Evolutionary conservation across 495 filamentous ascomycete genomes (phyloP).

Genomic region (Talaromyces adpressus): DNA sequence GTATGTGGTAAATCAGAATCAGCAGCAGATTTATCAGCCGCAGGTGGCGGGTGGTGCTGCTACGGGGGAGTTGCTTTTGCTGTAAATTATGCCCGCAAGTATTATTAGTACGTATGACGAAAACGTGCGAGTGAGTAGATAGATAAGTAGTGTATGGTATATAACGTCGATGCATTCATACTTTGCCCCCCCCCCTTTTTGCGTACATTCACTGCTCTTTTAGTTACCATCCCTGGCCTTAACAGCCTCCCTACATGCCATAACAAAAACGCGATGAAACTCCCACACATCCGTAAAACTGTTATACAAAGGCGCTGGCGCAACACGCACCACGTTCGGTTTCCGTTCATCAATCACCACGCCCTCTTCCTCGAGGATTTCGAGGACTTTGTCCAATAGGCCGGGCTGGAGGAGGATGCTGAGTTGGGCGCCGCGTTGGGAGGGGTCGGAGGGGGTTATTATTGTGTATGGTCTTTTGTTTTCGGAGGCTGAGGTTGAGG

Average conservation of each 20-base stretch:
- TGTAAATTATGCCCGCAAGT: conserved; percentile 20
- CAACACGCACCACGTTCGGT: conserved; percentile 88
- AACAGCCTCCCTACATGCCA: conserved; percentile 28
- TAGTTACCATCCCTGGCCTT: background rate
- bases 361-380: conserved; percentile 56
- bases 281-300: conserved; percentile 69
- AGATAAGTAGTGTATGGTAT: conserved; percentile 1
- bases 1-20: conserved; percentile 49
- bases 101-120: background rate
- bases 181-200: background rate
- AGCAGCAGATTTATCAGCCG: conserved; percentile 45
- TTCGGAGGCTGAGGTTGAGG: too few species aligned
- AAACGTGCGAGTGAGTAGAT: background rate
- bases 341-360: conserved; percentile 84
- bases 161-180: background rate
- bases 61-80: conserved; percentile 41
- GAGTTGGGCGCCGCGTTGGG: conserved; percentile 77
- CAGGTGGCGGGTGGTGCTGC: conserved; percentile 41
- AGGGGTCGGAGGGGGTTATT: conserved; percentile 70
- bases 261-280: conserved; percentile 54
- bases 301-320: conserved; percentile 88
- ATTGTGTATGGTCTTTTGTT: conserved; percentile 52
- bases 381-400: conserved; percentile 62
- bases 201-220: background rate
- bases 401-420: conserved; percentile 63